phyloP scores from a whole-genome alignment of 1,139 yeast genomes.

The Kluyveromyces marxianus region DNA sequence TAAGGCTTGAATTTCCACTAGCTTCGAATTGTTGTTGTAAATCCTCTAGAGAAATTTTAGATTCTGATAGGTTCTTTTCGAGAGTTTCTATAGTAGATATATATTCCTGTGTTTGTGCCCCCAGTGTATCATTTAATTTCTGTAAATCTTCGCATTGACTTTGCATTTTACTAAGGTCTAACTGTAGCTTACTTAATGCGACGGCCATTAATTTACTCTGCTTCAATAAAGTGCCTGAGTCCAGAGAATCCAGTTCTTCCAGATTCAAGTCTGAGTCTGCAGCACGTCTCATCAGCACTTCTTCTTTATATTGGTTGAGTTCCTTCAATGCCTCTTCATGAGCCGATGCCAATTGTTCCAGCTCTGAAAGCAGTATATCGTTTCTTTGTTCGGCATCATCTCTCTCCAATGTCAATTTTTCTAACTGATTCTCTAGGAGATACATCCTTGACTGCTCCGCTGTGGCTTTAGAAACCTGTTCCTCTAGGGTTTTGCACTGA shows the following conservation, averaged over 20 bases:
- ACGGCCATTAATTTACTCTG: conserved; percentile 35
- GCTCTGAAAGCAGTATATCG: conserved; percentile 31
- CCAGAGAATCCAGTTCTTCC: conserved; percentile 19
- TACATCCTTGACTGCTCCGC: conserved; percentile 27
- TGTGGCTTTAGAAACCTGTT: conserved; percentile 26
- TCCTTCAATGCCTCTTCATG: conserved; percentile 38
- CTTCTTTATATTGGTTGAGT: conserved; percentile 39
- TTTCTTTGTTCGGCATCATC: conserved; percentile 43
- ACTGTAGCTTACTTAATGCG: conserved; percentile 37
- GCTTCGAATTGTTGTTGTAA: conserved; percentile 5
- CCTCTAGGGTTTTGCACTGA: conserved; percentile 26
- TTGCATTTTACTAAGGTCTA: conserved; percentile 31
- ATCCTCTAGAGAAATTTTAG: conserved; percentile 8
- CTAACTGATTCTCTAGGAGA: conserved; percentile 39
- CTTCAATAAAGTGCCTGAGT: conserved; percentile 23
- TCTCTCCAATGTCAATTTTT: conserved; percentile 46
- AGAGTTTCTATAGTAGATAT: conserved; percentile 34
- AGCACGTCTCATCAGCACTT: conserved; percentile 37
- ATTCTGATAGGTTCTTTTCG: conserved; percentile 8
- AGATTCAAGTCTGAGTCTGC: conserved; percentile 18
- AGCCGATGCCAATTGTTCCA: conserved; percentile 31
- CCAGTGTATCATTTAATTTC: conserved; percentile 33
- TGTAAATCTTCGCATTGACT: conserved; percentile 35
- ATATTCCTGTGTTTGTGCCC: conserved; percentile 28
- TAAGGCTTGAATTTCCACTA: conserved; percentile 13